Evolutionary conservation across 2,329 filamentous ascomycete genomes (phyloP), one percentile per base, ranked within the genome.

Genomic region (Fusarium tanahbumbuense): DNA sequence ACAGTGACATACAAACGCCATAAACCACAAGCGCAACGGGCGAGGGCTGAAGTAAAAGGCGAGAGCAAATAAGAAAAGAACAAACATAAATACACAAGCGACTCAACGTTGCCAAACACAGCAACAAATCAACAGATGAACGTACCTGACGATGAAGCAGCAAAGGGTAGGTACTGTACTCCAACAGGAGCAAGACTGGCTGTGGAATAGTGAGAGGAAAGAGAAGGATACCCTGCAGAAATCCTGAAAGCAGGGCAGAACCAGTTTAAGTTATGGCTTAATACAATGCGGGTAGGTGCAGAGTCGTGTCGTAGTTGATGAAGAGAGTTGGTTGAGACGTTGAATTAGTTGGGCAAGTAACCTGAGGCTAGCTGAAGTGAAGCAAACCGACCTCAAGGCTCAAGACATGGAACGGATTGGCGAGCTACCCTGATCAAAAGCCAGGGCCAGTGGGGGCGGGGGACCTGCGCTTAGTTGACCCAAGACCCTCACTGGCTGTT

Each of bases 271-370:
- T 60, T 37, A 53, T 32, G 42, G 54, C 58, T 64, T 50, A 61
- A 54, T 56, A 52, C 44, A 53, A 59, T 41, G 32, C 44, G 57
- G 55, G 45, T 48, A 40, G 56, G 53, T 64, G 62, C 37, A 64
- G 42, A 56, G 67, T 67, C 67, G 67, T 70, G 67, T 67, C 58
- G 67, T 68, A 68, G 67, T 64, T 55, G 67, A 71, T 70, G 62
- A 68, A 68, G 61, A 46, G 59, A 47, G 63, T 68, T 71, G 60
- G 42, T 42, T 46, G 50, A 65, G 62, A 44, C 62, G 44, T 68
- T 48, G 45, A 20, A 30, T 50, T 25, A 52, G 59, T 68, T 65
- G 50, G 67, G 60, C 49, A 45, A 55, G 52, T 56, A 56, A 56
- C 52, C 30, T 48, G 60, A 53, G 32, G 25, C 32, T 27, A 48